Evolutionary conservation across 305 asterid species (phyloP), one percentile per base, ranked within the genome.

Genomic region (Fraxinus nigra): DNA sequence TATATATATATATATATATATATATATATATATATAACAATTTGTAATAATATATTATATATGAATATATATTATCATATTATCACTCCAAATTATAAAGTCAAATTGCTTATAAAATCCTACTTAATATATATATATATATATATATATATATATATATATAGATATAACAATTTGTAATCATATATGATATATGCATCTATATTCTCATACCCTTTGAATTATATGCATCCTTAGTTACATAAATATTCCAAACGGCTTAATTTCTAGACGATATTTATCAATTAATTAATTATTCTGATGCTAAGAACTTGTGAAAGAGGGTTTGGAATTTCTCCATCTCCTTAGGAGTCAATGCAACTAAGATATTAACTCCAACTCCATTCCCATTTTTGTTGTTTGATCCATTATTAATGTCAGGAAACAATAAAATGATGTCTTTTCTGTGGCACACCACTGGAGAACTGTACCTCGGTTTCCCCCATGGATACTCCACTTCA

Each of bases 401-500:
- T 3, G 61, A 82, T n/a, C 89, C 92, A 2, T 85, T 85, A n/a
- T 79, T 90, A 26, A 87, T 79, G 35, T 92, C 93, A 0, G 99
- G 98, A 76, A 95, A 91, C 3, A 92, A 77, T 78, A 95, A 74
- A 46, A 95, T 88, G 8, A 95, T 93, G 65, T 95, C 97, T 78
- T 92, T 95, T 74, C 97, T 82, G 13, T 84, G 97, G 86, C 86
- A 86, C 40, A 95, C 97, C 85, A 95, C 87, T 1, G 98, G 97
- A 75, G 98, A 92, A 78, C 99, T 88, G 75, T 93, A 93, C 89
- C 78, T 87, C 0, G 98, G 90, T 73, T 87, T 93, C 0, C 98
- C 98, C 99, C 99, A 95, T 5, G 99, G 97, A 33, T 86, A 93
- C 80, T 79, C 93, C 75, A 89, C 89, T 9, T 93, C 91, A 70